Conservation (phyloP, 108 stramenopile genomes). For the Conticribra guillardii region DNA sequence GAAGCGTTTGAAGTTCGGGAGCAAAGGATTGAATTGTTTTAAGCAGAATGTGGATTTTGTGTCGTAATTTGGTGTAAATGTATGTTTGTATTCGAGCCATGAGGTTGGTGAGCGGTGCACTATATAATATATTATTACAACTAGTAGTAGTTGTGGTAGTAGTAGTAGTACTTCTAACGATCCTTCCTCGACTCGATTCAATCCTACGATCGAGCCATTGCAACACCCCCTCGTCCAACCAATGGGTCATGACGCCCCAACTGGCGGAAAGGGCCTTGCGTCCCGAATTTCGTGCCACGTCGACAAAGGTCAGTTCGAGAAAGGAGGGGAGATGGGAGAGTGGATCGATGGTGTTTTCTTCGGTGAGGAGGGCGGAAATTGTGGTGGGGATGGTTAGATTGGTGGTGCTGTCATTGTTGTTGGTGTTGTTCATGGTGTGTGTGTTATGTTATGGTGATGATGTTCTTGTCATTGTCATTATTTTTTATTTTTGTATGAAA, state of each 20-base stretch:
- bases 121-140: too few species aligned
- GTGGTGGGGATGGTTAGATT: slow-evolving; percentile 69
- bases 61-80: slow-evolving; percentile 17
- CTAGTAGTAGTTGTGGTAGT: too few species aligned
- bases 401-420: too few species aligned
- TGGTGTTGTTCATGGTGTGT: too few species aligned
- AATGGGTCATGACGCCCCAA: slow-evolving; percentile 23
- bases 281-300: slow-evolving; percentile 62
- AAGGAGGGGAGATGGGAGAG: slow-evolving; percentile 80
- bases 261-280: slow-evolving; percentile 56
- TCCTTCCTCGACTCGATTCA: too few species aligned
- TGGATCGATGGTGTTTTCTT: slow-evolving; percentile 83
- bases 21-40: slow-evolving; percentile 36
- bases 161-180: too few species aligned
- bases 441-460: too few species aligned
- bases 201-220: slow-evolving; percentile 21
- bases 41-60: slow-evolving; percentile 29
- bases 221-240: slow-evolving; percentile 24
- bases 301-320: slow-evolving; percentile 78
- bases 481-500: too few species aligned
- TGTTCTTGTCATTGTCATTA: too few species aligned
- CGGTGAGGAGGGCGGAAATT: slow-evolving; percentile 75
- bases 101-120: too few species aligned
- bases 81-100: slow-evolving; percentile 22
- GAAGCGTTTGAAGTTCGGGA: slow-evolving; percentile 59